Conservation (phyloP, 306 rosid genomes). For the Astragalus membranaceus region DNA sequence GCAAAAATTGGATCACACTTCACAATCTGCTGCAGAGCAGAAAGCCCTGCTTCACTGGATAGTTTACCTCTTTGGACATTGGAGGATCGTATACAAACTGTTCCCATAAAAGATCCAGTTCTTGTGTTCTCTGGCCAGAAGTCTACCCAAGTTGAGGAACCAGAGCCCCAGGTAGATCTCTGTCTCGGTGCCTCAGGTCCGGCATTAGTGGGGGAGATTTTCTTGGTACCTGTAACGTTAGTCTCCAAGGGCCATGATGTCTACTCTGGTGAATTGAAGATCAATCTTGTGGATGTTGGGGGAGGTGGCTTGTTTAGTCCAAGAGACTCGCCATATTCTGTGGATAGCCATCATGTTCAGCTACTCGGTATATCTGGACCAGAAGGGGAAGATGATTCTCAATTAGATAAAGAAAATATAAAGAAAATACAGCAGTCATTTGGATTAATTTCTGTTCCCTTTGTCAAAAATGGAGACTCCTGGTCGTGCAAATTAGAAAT, state of each 20-base stretch:
- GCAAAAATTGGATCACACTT: slow-evolving; percentile 79
- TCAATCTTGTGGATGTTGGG: slow-evolving; percentile 88
- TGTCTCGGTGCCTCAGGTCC: slow-evolving; percentile 70
- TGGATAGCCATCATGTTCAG: slow-evolving; percentile 78
- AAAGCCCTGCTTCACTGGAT: slow-evolving; percentile 90
- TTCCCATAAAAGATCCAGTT: slow-evolving; percentile 79
- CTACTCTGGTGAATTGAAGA: slow-evolving; percentile 84
- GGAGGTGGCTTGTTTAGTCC: slow-evolving; percentile 97
- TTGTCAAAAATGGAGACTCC: slow-evolving; percentile 63
- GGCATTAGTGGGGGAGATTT: slow-evolving; percentile 83
- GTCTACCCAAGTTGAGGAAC: slow-evolving; percentile 87
- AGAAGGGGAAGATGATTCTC: slow-evolving; percentile 59
- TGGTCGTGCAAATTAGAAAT: slow-evolving; percentile 94
- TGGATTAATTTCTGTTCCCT: slow-evolving; percentile 83
- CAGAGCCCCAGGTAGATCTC: slow-evolving; percentile 76
- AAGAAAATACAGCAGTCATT: slow-evolving; percentile 77
- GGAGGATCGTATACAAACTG: slow-evolving; percentile 54
- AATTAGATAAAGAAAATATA: slow-evolving; percentile 47
- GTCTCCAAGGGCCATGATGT: slow-evolving; percentile 72
- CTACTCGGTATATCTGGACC: slow-evolving; percentile 80
- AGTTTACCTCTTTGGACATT: slow-evolving; percentile 78
- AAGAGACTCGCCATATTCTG: slow-evolving; percentile 49
- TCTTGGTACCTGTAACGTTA: slow-evolving; percentile 72
- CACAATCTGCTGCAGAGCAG: slow-evolving; percentile 89
- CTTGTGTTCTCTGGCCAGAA: slow-evolving; percentile 81